A percentile compares a stretch with the other conserved stretches of the same genome.
phyloP scores from a whole-genome alignment of 768 basidiomycete species.

The Lentinula guzmanii region DNA sequence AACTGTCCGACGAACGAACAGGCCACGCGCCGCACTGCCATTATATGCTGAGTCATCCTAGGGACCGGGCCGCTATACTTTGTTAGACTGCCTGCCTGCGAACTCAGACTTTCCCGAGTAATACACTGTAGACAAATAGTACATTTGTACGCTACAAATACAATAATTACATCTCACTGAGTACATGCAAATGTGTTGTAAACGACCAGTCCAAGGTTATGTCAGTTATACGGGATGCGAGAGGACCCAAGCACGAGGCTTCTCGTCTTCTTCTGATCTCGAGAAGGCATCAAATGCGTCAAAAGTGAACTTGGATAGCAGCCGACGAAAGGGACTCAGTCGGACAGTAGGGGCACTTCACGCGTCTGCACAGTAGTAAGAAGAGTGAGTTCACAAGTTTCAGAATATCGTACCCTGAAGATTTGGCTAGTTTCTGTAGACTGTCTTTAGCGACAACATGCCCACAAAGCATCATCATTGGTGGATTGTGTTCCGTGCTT shows the following conservation, averaged over 20 bases:
- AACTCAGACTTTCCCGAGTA: no score
- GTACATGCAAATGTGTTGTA: no score
- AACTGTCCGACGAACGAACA: background rate
- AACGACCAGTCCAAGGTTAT: no score
- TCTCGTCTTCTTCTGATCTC: background rate
- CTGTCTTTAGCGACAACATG: constrained; percentile 95
- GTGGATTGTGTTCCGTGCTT: constrained; percentile 87
- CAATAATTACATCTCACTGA: no score
- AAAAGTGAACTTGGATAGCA: constrained; percentile 68
- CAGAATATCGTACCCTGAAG: constrained; percentile 47
- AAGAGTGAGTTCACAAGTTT: background rate
- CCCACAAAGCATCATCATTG: constrained; percentile 96
- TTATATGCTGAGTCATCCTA: background rate
- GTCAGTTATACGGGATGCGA: no score
- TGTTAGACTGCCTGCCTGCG: no score
- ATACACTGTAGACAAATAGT: no score
- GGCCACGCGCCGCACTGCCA: background rate
- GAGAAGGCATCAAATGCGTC: constrained; percentile 7
- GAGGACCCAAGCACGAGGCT: background rate
- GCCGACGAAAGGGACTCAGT: constrained; percentile 55
- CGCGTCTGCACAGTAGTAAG: constrained; percentile 46
- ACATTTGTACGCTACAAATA: no score
- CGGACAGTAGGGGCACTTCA: constrained; percentile 97
- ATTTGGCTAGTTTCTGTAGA: constrained; percentile 82
- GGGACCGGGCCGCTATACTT: background rate